Evolutionary conservation across 1,284 basidiomycete species (phyloP).

Genomic region (Ustilago hordei): DNA sequence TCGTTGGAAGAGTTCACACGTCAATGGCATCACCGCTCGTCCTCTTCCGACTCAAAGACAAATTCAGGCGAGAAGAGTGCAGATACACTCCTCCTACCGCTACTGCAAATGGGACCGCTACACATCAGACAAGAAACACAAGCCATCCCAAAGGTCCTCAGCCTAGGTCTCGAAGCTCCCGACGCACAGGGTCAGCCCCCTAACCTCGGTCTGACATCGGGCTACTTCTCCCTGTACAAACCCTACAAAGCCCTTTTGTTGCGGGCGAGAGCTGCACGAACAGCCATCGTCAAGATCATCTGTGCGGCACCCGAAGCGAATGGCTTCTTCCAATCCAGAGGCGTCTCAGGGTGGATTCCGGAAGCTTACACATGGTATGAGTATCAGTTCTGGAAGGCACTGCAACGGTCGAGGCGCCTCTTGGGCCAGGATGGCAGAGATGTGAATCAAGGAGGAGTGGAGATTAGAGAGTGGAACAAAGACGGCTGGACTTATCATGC

Average conservation of each 20-base stretch:
- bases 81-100: slow-evolving; percentile 65
- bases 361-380: slow-evolving; percentile 93
- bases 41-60: not conserved
- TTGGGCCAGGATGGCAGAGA: slow-evolving; percentile 47
- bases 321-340: slow-evolving; percentile 90
- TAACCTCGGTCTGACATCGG: slow-evolving; percentile 76
- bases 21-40: slow-evolving; percentile 37
- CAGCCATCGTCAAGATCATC: slow-evolving; percentile 73
- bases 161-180: slow-evolving; percentile 7
- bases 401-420: slow-evolving; percentile 71
- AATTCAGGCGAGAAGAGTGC: not conserved
- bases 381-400: slow-evolving; percentile 80
- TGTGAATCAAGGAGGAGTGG: slow-evolving; percentile 71
- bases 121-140: slow-evolving; percentile 69
- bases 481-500: slow-evolving; percentile 98
- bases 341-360: slow-evolving; percentile 90
- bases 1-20: slow-evolving; percentile 47
- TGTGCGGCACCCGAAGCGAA: slow-evolving; percentile 88
- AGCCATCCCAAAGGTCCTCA: slow-evolving; percentile 56
- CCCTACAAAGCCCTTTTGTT: slow-evolving; percentile 74
- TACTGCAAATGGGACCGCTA: slow-evolving; percentile 71
- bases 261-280: slow-evolving; percentile 42
- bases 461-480: slow-evolving; percentile 86
- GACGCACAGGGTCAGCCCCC: slow-evolving; percentile 3
- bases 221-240: slow-evolving; percentile 90